These are phyloP conservation scores for Sporobolomyces roseus DNA, from an alignment of 768 basidiomycete genomes.

Conservation along the genomic window DNA sequence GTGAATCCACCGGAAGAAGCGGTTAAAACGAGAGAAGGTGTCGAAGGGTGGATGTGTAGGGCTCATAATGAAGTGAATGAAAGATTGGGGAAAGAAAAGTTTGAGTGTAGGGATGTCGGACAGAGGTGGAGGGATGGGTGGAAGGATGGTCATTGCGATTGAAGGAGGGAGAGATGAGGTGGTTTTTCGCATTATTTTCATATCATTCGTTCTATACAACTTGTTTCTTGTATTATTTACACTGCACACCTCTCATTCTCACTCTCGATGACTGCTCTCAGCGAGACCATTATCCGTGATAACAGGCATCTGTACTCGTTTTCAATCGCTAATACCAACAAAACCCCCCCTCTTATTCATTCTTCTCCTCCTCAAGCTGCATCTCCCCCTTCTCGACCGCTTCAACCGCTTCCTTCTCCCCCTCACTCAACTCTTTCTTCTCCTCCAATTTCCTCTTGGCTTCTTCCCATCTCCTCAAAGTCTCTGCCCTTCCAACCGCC, in stretches of 20 bases:
- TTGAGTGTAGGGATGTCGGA: conserved; percentile 76
- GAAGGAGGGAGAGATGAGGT: too few relatives aligned
- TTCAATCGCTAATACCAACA: neutral
- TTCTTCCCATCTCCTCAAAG: conserved; percentile 30
- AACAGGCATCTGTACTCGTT: too few relatives aligned
- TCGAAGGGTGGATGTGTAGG: conserved; percentile 70
- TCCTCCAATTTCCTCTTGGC: conserved; percentile 23
- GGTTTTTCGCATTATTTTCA: too few relatives aligned
- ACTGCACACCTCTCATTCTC: too few relatives aligned
- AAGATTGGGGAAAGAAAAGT: conserved; percentile 73
- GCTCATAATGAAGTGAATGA: conserved; percentile 89
- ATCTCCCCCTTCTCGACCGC: conserved; percentile 18
- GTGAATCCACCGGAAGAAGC: conserved; percentile 61
- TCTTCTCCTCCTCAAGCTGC: neutral
- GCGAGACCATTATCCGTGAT: too few relatives aligned
- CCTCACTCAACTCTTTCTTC: neutral
- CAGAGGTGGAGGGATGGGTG: conserved; percentile 93
- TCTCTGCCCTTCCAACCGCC: conserved; percentile 24
- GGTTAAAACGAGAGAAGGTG: conserved; percentile 5
- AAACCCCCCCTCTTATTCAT: neutral
- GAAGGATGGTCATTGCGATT: conserved; percentile 82
- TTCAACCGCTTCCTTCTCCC: conserved; percentile 20
- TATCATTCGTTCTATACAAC: too few relatives aligned
- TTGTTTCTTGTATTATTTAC: too few relatives aligned
- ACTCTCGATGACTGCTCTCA: neutral